Conservation (phyloP, 2,329 filamentous ascomycete species). For the Aspergillus floridensis region DNA sequence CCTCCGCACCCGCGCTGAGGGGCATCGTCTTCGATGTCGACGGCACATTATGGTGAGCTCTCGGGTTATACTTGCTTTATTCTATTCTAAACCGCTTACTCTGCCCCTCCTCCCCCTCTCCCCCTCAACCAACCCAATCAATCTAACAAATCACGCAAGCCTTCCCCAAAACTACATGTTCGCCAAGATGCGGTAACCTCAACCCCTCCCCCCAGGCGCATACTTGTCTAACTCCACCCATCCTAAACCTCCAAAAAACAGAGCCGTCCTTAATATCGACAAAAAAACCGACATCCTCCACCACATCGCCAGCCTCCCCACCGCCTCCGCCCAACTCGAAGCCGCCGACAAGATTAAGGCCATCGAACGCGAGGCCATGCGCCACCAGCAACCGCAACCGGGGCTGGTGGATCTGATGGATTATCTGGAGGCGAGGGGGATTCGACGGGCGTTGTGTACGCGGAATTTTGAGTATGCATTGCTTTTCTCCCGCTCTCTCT, state of each 20-base stretch:
- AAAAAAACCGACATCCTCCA: conserved; percentile 79
- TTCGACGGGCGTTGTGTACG: conserved; percentile 86
- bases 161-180: conserved; percentile 97
- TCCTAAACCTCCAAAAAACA: conserved; percentile 13
- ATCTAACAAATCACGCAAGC: conserved; percentile 45
- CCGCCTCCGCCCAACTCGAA: conserved; percentile 53
- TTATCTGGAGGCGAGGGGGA: conserved; percentile 65
- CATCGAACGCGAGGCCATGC: conserved; percentile 82
- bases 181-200: conserved; percentile 67
- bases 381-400: conserved; percentile 73
- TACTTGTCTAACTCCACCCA: not conserved
- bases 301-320: conserved; percentile 74
- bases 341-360: conserved; percentile 72
- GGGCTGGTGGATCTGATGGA: conserved; percentile 76
- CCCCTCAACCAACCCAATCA: not conserved
- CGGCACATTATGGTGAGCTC: conserved; percentile 76
- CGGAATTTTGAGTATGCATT: conserved; percentile 71
- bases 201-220: not conserved
- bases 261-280: conserved; percentile 65
- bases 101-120: not conserved
- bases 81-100: not conserved
- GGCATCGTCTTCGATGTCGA: conserved; percentile 88
- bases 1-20: conserved; percentile 46
- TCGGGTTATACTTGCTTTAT: conserved; percentile 30
- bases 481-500: no score